phyloP scores from a whole-genome alignment of 306 rosid genomes.

The Pyrus bretschneideri region DNA sequence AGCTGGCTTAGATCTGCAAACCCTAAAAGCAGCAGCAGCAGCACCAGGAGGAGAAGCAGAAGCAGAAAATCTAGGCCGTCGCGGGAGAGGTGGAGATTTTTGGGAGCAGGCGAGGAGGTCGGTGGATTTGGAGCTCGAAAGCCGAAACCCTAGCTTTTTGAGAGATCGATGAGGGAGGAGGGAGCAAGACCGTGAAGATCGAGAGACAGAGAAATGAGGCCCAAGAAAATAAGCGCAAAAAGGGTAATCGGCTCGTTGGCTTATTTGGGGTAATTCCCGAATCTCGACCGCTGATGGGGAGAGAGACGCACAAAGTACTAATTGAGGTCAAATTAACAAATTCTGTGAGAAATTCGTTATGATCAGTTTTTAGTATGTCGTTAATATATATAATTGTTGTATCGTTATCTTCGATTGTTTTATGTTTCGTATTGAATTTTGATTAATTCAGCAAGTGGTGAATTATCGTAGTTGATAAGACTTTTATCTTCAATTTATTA shows the following conservation, averaged over 20 bases:
- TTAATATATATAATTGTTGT: too few species aligned
- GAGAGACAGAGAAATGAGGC: slow-evolving; percentile 26
- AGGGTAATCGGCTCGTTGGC: background rate
- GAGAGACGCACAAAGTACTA: slow-evolving; percentile 30
- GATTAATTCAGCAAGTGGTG: too few species aligned
- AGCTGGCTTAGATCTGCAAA: slow-evolving; percentile 48
- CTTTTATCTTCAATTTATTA: too few species aligned
- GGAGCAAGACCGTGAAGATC: slow-evolving; percentile 54
- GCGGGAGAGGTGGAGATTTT: slow-evolving; percentile 17
- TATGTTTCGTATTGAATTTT: too few species aligned
- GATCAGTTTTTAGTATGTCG: background rate
- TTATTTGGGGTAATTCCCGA: slow-evolving; percentile 15
- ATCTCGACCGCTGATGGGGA: background rate
- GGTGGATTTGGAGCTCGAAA: slow-evolving; percentile 31
- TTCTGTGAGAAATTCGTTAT: background rate
- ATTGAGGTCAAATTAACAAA: background rate
- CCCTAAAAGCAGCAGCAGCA: slow-evolving; percentile 24
- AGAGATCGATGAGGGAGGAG: slow-evolving; percentile 42
- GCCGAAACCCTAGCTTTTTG: slow-evolving; percentile 80
- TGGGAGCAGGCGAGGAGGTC: slow-evolving; percentile 2
- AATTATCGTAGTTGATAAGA: too few species aligned
- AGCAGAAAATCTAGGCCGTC: slow-evolving; percentile 23
- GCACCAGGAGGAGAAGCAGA: background rate
- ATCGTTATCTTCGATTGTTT: too few species aligned
- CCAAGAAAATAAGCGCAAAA: slow-evolving; percentile 9